Evolutionary conservation across 495 filamentous ascomycete genomes (phyloP).

Genomic region (Talaromyces adpressus): DNA sequence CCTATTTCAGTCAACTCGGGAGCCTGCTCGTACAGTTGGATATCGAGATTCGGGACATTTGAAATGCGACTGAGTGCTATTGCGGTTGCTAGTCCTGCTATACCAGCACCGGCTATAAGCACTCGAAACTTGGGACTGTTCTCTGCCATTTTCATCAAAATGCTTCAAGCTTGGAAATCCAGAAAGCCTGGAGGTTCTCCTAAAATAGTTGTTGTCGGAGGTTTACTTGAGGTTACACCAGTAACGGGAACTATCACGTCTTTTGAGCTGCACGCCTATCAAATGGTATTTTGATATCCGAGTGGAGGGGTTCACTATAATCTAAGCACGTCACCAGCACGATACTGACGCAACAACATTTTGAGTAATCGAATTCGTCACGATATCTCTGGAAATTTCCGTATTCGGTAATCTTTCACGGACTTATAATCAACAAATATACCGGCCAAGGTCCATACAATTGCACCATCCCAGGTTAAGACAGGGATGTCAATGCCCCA

Average conservation of each 20-base stretch:
- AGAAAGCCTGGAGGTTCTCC: background rate
- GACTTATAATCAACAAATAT: background rate
- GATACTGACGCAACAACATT: constrained; percentile 14
- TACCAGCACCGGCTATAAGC: constrained; percentile 40
- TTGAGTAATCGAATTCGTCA: constrained; percentile 9
- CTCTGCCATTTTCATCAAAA: constrained; percentile 10
- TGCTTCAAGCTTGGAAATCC: background rate
- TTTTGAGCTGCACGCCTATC: background rate
- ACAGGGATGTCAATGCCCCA: background rate
- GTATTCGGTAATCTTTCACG: background rate
- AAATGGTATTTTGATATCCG: background rate
- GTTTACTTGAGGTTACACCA: background rate
- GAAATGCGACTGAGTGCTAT: constrained; percentile 29
- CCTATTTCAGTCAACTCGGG: constrained; percentile 39
- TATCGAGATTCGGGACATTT: constrained; percentile 22
- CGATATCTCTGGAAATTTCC: background rate
- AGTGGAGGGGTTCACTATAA: background rate
- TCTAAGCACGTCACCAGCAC: constrained; percentile 21
- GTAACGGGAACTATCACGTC: background rate
- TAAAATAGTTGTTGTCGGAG: background rate
- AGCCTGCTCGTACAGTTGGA: constrained; percentile 41
- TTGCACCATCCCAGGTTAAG: background rate
- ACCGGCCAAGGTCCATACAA: background rate
- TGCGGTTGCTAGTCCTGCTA: constrained; percentile 40
- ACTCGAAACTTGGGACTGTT: constrained; percentile 22